Base-by-base conservation (phyloP, 371 early-diverging fungal species). In the Actinomucor elegans region DNA sequence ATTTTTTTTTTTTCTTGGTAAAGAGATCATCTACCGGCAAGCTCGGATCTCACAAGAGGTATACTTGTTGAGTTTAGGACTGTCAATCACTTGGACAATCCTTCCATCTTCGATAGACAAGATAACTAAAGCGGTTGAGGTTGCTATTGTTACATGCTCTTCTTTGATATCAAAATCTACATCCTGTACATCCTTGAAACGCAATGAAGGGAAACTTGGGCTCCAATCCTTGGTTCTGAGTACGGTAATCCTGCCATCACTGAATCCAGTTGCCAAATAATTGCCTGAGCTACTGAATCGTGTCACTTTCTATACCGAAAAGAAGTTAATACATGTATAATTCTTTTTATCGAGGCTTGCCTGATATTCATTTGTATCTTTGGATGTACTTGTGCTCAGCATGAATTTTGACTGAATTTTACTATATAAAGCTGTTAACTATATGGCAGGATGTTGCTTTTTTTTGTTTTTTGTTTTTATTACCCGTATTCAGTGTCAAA, bases 171-270 rank as follows among this genome's bases (percentile, higher is more conserved):
- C 81, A 33, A 86, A 71, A 51, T 79, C 83, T 9, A 76, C 57
- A 56, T 87, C 88, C 52, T 85, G 75, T 5, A 86, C 64, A 44
- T 75, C 74, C 38, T 71, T 73, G 53, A 80, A 71, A 10, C 78
- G 76, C n/a, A 84, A 44, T 5, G 75, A 72, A 3, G 84, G 76
- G 27, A 80, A 77, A 5, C 49, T 69, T 4, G 73, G 66, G 1
- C 49, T 59, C 56, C 86, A 57, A 15, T 79, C 66, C 6, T 81
- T 79, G 33, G 80, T 79, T 24, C 66, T 72, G 17, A 82, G 34
- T 14, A 86, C 66, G 0, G 85, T 73, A n/a, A 87, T 64, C 24
- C 67, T 79, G 37, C 85, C 85, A 46, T 87, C 85, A 1, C 81
- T 80, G 35, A 78, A 75, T 20, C 80, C 86, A 20, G 83, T 77